Percentiles rank a stretch among this genome's conserved stretches.
These are phyloP conservation scores for Teratosphaeria zuluensis DNA, from an alignment of 2,329 filamentous ascomycete species.

Conservation along the genomic window DNA sequence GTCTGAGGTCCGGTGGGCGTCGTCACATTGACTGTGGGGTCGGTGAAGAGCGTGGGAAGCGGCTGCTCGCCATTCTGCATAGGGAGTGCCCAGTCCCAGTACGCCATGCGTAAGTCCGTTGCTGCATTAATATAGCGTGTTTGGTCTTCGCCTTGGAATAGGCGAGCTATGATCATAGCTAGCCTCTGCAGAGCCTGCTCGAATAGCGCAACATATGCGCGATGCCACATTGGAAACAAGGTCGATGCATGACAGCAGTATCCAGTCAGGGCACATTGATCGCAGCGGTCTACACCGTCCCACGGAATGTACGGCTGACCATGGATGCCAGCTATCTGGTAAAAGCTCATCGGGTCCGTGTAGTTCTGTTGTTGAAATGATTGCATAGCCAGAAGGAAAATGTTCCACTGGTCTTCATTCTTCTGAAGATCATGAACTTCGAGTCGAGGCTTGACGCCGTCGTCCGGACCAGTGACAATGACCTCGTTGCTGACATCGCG, in stretches of 20 bases:
- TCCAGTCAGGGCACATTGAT: neutral
- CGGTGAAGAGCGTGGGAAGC: neutral
- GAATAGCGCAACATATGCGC: neutral
- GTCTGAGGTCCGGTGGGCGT: neutral
- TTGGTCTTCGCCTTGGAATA: neutral
- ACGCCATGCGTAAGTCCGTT: neutral
- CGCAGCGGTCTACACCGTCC: neutral
- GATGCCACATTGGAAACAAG: slow-evolving; percentile 1
- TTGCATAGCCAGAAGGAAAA: slow-evolving; percentile 7
- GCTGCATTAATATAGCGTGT: neutral
- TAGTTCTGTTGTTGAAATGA: slow-evolving; percentile 1
- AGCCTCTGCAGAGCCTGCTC: neutral
- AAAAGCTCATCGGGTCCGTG: neutral
- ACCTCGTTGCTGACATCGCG: neutral
- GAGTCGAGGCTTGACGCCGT: slow-evolving; percentile 2
- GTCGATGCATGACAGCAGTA: neutral
- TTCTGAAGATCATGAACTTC: slow-evolving; percentile 6
- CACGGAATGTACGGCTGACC: neutral
- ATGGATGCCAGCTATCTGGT: slow-evolving; percentile 1
- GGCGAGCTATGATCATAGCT: neutral
- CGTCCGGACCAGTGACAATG: neutral
- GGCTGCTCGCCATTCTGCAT: neutral
- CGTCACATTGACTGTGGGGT: neutral
- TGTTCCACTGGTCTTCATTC: slow-evolving; percentile 8
- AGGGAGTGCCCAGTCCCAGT: neutral